Conservation (phyloP, 2,329 filamentous ascomycete species). For the Aspergillus japonicus region DNA sequence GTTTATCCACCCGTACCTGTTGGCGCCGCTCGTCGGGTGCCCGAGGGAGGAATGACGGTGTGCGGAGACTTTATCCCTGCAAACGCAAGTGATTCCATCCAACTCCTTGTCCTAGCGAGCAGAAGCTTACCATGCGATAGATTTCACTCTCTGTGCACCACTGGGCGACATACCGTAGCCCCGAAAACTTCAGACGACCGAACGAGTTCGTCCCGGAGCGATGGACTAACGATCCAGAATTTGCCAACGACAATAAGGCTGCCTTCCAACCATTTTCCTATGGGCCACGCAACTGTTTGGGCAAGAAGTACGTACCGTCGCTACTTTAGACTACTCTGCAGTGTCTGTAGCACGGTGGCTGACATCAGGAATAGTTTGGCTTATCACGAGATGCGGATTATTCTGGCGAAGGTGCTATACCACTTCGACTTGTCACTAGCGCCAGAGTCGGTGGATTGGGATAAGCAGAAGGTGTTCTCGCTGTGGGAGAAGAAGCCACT, state of each 20-base stretch:
- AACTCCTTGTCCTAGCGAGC: background rate
- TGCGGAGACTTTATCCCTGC: slow-evolving; percentile 40
- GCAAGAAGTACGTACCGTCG: slow-evolving; percentile 24
- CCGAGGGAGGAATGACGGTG: slow-evolving; percentile 37
- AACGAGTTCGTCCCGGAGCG: slow-evolving; percentile 30
- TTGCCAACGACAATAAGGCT: slow-evolving; percentile 19
- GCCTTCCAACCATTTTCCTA: slow-evolving; percentile 27
- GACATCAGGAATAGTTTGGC: slow-evolving; percentile 23
- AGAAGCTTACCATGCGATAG: slow-evolving; percentile 2
- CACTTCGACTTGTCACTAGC: slow-evolving; percentile 22
- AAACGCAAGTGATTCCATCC: slow-evolving; percentile 11
- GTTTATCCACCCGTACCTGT: slow-evolving; percentile 48
- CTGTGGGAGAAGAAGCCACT: slow-evolving; percentile 25
- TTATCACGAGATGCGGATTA: slow-evolving; percentile 34
- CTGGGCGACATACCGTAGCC: slow-evolving; percentile 24
- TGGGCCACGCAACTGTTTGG: slow-evolving; percentile 29
- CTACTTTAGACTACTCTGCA: slow-evolving; percentile 4
- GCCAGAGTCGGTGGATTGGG: slow-evolving; percentile 18
- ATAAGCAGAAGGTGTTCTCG: slow-evolving; percentile 22
- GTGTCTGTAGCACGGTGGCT: background rate
- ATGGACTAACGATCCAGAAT: slow-evolving; percentile 25
- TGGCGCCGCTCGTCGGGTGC: slow-evolving; percentile 38
- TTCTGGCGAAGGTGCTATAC: slow-evolving; percentile 23
- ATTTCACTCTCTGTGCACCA: slow-evolving; percentile 28
- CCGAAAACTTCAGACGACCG: slow-evolving; percentile 22